Conservation (phyloP, 176 grass and related monocot species). For the Cenchrus americanus region DNA sequence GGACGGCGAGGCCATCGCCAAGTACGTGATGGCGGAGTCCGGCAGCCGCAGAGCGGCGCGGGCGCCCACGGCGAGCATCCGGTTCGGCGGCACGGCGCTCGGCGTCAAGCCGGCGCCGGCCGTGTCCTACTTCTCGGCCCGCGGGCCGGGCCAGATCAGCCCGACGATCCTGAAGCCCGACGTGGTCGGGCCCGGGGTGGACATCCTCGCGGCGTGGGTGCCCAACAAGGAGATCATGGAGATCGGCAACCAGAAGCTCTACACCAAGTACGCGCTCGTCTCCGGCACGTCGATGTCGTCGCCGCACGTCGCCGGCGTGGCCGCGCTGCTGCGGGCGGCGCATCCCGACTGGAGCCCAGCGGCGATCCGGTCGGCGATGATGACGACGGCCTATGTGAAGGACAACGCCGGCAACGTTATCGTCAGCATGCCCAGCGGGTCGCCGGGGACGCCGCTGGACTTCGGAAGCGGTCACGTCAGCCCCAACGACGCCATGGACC, state of each 20-base stretch:
- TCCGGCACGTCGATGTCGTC: constrained; percentile 89
- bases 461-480: constrained; percentile 70
- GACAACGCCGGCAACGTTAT: constrained; percentile 58
- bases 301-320: constrained; percentile 74
- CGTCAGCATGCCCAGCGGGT: constrained; percentile 23
- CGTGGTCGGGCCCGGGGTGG: constrained; percentile 66
- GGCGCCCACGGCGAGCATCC: constrained; percentile 45
- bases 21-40: constrained; percentile 17
- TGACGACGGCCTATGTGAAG: constrained; percentile 69
- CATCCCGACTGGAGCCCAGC: constrained; percentile 76
- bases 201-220: constrained; percentile 86
- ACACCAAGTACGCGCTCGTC: constrained; percentile 55
- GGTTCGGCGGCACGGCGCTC: constrained; percentile 54
- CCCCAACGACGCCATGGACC: constrained; percentile 64
- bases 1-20: constrained; percentile 57
- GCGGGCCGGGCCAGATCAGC: constrained; percentile 59
- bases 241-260: constrained; percentile 29
- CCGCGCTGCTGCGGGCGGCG: constrained; percentile 52
- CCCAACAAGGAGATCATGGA: constrained; percentile 52
- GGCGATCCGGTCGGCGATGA: constrained; percentile 73
- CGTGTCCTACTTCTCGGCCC: constrained; percentile 74
- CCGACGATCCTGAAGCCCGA: constrained; percentile 83
- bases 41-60: too few relatives aligned
- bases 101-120: constrained; percentile 66
- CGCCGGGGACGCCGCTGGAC: constrained; percentile 60